Conservation (phyloP, 352 stramenopile genomes). For the Globisporangium takayamanum region DNA sequence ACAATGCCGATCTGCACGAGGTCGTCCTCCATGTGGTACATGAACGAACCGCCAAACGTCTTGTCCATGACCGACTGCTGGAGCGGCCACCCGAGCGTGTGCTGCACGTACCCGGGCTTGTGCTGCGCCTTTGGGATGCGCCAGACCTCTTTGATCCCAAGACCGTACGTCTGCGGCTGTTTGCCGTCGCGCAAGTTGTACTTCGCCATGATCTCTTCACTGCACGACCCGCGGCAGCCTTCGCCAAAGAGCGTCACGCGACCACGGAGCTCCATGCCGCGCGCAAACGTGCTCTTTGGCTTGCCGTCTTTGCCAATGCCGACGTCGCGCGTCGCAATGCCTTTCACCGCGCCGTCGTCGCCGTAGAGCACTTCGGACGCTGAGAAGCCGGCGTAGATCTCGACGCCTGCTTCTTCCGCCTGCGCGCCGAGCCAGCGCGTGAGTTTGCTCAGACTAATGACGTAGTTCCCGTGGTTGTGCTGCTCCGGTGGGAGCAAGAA, state of each 20-base stretch:
- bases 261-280: slow-evolving; percentile 95
- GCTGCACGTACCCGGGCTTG: slow-evolving; percentile 93
- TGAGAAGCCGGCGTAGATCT: slow-evolving; percentile 99
- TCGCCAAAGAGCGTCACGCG: slow-evolving; percentile 96
- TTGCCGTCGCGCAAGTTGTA: slow-evolving; percentile 91
- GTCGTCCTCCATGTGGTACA: slow-evolving; percentile 98
- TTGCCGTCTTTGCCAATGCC: slow-evolving; percentile 96
- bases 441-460: slow-evolving; percentile 96
- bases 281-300: slow-evolving; percentile 95
- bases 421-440: slow-evolving; percentile 94
- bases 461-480: slow-evolving; percentile 99
- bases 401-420: slow-evolving; percentile 96
- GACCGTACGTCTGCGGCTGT: slow-evolving; percentile 95
- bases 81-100: slow-evolving; percentile 97
- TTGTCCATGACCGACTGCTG: slow-evolving; percentile 90
- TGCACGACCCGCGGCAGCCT: slow-evolving; percentile 95
- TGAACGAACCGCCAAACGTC: slow-evolving; percentile 97
- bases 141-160: slow-evolving; percentile 99
- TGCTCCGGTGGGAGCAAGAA: slow-evolving; percentile 92
- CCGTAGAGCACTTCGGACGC: slow-evolving; percentile 90
- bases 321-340: slow-evolving; percentile 98
- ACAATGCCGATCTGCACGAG: slow-evolving; percentile 95
- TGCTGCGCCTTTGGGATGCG: slow-evolving; percentile 91
- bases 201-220: slow-evolving; percentile 95
- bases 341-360: slow-evolving; percentile 78